Conservation (phyloP, 345 rosid species). For the Eucalyptus erythrocorys region DNA sequence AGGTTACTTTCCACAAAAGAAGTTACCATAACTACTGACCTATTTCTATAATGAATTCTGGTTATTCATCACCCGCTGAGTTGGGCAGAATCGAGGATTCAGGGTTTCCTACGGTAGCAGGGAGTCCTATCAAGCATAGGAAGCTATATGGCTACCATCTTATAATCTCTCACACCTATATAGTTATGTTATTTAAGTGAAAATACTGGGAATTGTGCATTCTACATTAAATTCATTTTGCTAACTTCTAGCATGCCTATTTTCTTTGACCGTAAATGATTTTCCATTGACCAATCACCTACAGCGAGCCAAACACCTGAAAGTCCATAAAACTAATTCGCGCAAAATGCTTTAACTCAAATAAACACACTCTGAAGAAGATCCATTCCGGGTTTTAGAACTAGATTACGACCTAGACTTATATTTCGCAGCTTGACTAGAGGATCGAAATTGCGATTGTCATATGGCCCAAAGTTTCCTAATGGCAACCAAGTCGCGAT, state of each 20-base stretch:
- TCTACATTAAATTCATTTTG: background rate
- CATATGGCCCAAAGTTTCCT: background rate
- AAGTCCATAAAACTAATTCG: background rate
- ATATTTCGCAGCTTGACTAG: background rate
- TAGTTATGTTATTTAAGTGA: background rate
- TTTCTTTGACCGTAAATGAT: background rate
- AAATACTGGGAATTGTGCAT: background rate
- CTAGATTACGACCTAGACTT: background rate
- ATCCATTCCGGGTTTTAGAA: background rate
- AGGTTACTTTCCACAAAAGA: no score
- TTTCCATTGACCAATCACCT: background rate
- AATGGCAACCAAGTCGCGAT: background rate
- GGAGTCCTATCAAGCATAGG: no score
- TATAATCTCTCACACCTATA: no score
- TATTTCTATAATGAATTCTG: no score
- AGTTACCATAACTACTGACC: no score
- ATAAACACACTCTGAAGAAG: background rate
- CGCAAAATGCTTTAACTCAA: background rate
- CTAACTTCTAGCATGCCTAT: background rate
- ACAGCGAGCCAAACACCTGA: rapidly evolving
- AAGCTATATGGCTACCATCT: no score
- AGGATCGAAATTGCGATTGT: background rate
- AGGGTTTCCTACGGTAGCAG: no score
- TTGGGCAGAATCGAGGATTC: no score
- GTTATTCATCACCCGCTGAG: no score